These are phyloP conservation scores for Yamadazyma insecticola DNA, from an alignment of 805 yeast species.

Conservation along the genomic window DNA sequence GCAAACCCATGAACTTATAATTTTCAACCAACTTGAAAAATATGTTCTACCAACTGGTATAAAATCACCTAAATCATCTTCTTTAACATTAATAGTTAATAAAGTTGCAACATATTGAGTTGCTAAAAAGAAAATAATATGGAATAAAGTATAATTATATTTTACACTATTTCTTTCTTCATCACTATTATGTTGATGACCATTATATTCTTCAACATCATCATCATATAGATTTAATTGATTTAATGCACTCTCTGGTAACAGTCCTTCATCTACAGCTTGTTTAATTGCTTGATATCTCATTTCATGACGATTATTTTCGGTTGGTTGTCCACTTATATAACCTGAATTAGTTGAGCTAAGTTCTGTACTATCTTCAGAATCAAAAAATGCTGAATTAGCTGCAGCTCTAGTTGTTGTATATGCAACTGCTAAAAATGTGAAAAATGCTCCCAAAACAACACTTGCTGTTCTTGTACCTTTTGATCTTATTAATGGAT, in stretches of 20 bases:
- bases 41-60: slow-evolving; percentile 97
- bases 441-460: slow-evolving; percentile 86
- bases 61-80: slow-evolving; percentile 80
- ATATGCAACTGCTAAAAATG: slow-evolving; percentile 92
- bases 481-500: slow-evolving; percentile 82
- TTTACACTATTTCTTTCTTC: slow-evolving; percentile 61
- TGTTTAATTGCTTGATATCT: slow-evolving; percentile 83
- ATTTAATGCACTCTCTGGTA: slow-evolving; percentile 86
- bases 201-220: slow-evolving; percentile 25
- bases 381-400: slow-evolving; percentile 39
- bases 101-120: slow-evolving; percentile 96
- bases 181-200: slow-evolving; percentile 36
- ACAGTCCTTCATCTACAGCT: slow-evolving; percentile 94
- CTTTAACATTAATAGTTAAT: slow-evolving; percentile 85
- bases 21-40: slow-evolving; percentile 92
- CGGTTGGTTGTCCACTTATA: slow-evolving; percentile 43
- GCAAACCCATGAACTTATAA: slow-evolving; percentile 89
- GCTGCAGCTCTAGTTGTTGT: slow-evolving; percentile 97
- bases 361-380: slow-evolving; percentile 21
- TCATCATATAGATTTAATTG: slow-evolving; percentile 62
- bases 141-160: slow-evolving; percentile 85
- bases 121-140: slow-evolving; percentile 86
- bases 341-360: slow-evolving; percentile 37
- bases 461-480: slow-evolving; percentile 90
- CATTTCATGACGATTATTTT: slow-evolving; percentile 60